These are phyloP conservation scores for Neurospora sp. DNA, from an alignment of 495 filamentous ascomycete genomes.

Conservation along the genomic window DNA sequence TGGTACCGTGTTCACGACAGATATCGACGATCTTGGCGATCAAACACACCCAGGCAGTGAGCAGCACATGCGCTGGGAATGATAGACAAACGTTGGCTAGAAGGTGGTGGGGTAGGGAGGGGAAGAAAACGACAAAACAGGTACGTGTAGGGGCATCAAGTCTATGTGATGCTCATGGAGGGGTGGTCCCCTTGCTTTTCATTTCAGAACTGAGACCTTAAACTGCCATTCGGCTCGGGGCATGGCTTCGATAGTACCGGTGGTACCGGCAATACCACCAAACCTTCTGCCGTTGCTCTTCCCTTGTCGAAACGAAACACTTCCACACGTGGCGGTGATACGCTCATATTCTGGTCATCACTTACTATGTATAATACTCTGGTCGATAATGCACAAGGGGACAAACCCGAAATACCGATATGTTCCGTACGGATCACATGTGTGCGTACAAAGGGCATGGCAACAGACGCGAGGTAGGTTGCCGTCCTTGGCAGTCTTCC, in stretches of 20 bases:
- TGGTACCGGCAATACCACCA: background rate
- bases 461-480: background rate
- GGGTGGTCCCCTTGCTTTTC: background rate
- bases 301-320: background rate
- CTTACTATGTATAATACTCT: background rate
- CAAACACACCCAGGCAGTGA: background rate
- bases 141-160: background rate
- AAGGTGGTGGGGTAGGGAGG: background rate
- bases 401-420: background rate
- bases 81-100: background rate
- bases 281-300: background rate
- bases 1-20: background rate
- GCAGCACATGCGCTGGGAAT: background rate
- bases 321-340: background rate
- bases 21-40: background rate
- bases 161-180: background rate
- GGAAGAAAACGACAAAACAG: background rate
- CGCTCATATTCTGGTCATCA: background rate
- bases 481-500: background rate
- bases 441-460: background rate
- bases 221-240: background rate
- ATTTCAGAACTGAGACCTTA: background rate
- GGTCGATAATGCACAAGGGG: background rate
- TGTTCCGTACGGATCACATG: background rate
- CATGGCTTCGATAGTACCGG: background rate